These are phyloP conservation scores for Aspergillus sp. DNA, from an alignment of 2,329 filamentous ascomycete species.

Conservation along the genomic window DNA sequence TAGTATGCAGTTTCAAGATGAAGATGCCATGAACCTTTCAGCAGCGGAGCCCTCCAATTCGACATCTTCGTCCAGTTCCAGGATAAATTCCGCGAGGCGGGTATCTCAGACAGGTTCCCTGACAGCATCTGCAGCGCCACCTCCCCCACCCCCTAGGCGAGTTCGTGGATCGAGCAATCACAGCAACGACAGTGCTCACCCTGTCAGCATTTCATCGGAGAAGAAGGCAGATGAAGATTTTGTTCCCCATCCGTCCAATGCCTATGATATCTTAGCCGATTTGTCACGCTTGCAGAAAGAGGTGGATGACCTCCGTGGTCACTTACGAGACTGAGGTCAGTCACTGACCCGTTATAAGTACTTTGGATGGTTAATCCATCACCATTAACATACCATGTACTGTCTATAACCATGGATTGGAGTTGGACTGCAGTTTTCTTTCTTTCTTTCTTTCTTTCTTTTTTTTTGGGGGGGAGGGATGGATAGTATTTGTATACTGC, in stretches of 20 bases:
- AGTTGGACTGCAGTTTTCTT: too few species aligned
- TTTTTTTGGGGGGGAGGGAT: too few species aligned
- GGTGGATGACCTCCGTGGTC: constrained; percentile 57
- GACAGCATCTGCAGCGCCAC: constrained; percentile 8
- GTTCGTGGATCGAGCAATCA: constrained; percentile 39
- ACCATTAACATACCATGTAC: too few species aligned
- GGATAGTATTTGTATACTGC: too few species aligned
- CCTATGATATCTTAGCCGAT: constrained; percentile 65
- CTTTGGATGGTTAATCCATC: too few species aligned
- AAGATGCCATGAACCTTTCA: neutral
- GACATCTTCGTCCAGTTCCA: constrained; percentile 2
- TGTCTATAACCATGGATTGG: too few species aligned
- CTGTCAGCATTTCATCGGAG: constrained; percentile 10
- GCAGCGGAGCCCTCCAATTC: neutral
- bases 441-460: too few species aligned
- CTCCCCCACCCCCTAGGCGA: constrained; percentile 45
- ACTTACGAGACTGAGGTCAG: constrained; percentile 30
- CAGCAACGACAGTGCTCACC: constrained; percentile 25
- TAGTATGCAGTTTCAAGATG: constrained; percentile 9
- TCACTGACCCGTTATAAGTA: constrained; percentile 6
- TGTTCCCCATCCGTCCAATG: constrained; percentile 35
- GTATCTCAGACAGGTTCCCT: constrained; percentile 1
- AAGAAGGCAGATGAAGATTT: constrained; percentile 18
- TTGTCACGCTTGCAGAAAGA: constrained; percentile 68
- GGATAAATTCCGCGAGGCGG: constrained; percentile 6